Evolutionary conservation across 352 stramenopile genomes (phyloP).

Genomic region (Globisporangium parvum): DNA sequence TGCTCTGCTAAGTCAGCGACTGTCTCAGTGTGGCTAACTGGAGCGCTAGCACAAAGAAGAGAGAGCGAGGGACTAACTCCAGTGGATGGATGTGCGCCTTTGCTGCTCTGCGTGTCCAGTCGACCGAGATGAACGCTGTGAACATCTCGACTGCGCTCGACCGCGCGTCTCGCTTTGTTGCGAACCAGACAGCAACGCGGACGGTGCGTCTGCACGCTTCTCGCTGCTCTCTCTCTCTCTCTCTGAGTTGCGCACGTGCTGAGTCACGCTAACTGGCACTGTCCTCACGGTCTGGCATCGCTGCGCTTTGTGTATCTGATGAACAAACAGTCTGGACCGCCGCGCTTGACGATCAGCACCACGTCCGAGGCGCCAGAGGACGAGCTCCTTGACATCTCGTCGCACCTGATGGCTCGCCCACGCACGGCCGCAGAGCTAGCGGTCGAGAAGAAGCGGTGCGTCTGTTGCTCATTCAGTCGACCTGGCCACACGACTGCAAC

Average conservation of each 20-base stretch:
- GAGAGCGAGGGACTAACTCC: background rate
- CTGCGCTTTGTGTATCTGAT: background rate
- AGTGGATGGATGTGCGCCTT: background rate
- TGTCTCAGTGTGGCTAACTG: background rate
- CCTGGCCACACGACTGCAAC: no score
- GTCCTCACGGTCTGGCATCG: background rate
- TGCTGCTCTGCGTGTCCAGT: conserved; percentile 12
- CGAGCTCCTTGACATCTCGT: conserved; percentile 41
- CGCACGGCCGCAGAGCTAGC: conserved; percentile 24
- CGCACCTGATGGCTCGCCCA: conserved; percentile 27
- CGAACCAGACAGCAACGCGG: conserved; percentile 12
- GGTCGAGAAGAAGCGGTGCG: conserved; percentile 41
- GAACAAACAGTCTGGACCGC: conserved; percentile 4
- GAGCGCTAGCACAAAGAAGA: background rate
- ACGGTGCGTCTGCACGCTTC: conserved; percentile 18
- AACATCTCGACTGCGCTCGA: conserved; percentile 62
- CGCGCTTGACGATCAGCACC: conserved; percentile 13
- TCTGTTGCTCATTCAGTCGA: background rate
- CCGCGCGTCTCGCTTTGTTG: conserved; percentile 32
- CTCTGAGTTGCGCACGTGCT: background rate
- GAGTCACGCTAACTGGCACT: background rate
- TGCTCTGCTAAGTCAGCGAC: background rate
- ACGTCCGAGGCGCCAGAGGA: conserved; percentile 69
- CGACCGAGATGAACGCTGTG: conserved; percentile 41
- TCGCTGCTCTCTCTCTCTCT: background rate